Conservation (phyloP, 495 filamentous ascomycete genomes). For the Aspergillus saccharolyticus region DNA sequence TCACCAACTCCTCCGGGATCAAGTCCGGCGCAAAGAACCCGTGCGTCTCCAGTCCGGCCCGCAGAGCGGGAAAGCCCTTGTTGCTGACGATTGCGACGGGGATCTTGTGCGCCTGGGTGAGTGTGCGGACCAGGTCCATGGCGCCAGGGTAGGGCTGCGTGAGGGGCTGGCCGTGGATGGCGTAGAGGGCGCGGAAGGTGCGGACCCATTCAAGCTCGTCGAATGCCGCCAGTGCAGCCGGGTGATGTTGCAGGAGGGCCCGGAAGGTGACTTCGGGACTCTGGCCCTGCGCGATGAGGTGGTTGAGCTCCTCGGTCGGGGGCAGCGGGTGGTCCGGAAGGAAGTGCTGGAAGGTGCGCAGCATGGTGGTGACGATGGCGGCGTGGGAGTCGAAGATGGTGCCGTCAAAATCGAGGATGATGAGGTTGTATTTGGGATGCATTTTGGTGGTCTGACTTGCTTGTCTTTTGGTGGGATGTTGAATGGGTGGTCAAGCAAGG, state of each 20-base stretch:
- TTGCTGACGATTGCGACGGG: constrained; percentile 27
- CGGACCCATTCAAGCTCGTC: constrained; percentile 15
- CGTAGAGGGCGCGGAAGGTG: constrained; percentile 25
- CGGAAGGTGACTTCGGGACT: constrained; percentile 19
- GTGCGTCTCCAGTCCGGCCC: constrained; percentile 17
- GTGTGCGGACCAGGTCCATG: constrained; percentile 11
- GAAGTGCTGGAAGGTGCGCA: constrained; percentile 21
- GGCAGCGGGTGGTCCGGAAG: constrained; percentile 17
- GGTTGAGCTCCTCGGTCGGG: constrained; percentile 13
- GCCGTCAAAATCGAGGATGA: constrained; percentile 29
- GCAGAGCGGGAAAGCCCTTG: constrained; percentile 23
- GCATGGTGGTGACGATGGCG: constrained; percentile 18
- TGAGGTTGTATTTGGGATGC: constrained; percentile 2
- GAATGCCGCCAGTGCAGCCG: constrained; percentile 7
- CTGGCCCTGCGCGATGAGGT: constrained; percentile 20
- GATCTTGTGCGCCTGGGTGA: constrained; percentile 11
- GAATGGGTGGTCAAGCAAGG: too few relatives aligned
- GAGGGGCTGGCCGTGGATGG: constrained; percentile 22
- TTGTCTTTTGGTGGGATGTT: neutral
- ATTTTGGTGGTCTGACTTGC: neutral
- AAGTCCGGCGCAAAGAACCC: constrained; percentile 12
- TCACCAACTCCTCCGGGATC: constrained; percentile 20
- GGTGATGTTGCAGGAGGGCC: constrained; percentile 15
- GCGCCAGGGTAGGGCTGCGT: constrained; percentile 22
- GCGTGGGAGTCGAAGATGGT: constrained; percentile 27